Conservation (phyloP, 768 basidiomycete species). For the Pilatotrama ljubarskyi region DNA sequence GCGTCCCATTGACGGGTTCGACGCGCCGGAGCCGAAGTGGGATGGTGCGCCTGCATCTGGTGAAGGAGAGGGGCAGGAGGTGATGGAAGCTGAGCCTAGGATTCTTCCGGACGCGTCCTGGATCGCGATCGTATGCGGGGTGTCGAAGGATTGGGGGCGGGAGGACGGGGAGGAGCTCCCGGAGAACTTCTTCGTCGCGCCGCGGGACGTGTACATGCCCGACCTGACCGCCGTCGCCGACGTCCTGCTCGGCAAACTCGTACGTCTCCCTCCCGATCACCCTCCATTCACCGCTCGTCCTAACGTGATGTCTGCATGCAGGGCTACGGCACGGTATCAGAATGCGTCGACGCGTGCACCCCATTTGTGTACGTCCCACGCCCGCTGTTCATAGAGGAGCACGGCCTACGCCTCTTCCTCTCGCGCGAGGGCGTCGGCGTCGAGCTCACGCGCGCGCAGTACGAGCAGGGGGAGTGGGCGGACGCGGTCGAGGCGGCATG, state of each 20-base stretch:
- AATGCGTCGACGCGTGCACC: constrained; percentile 74
- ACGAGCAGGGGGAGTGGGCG: constrained; percentile 78
- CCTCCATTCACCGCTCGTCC: neutral
- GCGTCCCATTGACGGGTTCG: constrained; percentile 9
- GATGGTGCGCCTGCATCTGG: neutral
- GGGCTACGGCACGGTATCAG: constrained; percentile 83
- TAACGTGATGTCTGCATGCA: constrained; percentile 29
- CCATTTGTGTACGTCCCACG: constrained; percentile 81
- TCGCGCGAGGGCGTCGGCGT: constrained; percentile 65
- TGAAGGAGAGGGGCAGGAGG: constrained; percentile 23
- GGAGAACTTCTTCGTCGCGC: constrained; percentile 72
- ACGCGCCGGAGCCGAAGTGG: neutral
- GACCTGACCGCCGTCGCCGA: constrained; percentile 74
- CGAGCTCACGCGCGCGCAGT: constrained; percentile 61
- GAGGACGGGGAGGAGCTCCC: constrained; percentile 48
- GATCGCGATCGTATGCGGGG: constrained; percentile 81
- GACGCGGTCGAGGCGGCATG: constrained; percentile 58
- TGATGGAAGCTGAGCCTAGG: constrained; percentile 35
- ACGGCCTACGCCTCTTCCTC: constrained; percentile 68
- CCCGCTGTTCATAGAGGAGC: constrained; percentile 80
- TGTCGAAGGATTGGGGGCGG: constrained; percentile 45
- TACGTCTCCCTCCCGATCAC: constrained; percentile 35
- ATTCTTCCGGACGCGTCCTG: constrained; percentile 68
- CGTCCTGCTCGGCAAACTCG: constrained; percentile 76
- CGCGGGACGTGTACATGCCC: constrained; percentile 79